A percentile compares a stretch with the other conserved stretches of the same genome.
phyloP scores from a whole-genome alignment of 345 rosid species.

The Hevea brasiliensis region DNA sequence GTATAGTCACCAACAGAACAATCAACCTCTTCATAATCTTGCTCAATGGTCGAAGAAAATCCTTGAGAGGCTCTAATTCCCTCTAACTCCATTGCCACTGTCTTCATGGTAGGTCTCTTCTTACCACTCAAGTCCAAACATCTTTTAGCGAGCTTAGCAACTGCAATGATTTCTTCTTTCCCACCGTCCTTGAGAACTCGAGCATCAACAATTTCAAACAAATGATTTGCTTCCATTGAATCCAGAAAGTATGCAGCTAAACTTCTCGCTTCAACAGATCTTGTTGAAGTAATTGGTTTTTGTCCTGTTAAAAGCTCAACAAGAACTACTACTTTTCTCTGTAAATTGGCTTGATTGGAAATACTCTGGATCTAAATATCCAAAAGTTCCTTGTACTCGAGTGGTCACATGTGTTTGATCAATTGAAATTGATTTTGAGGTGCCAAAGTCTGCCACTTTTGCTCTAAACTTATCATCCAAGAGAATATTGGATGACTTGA shows the following conservation, averaged over 20 bases:
- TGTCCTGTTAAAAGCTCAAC: neutral
- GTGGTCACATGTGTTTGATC: constrained; percentile 1
- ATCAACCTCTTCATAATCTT: neutral
- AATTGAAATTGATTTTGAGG: neutral
- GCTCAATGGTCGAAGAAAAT: neutral
- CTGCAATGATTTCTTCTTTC: neutral
- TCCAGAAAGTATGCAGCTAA: neutral
- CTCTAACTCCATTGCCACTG: neutral
- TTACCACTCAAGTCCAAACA: neutral
- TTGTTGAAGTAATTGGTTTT: neutral
- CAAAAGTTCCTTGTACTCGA: neutral
- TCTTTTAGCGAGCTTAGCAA: neutral
- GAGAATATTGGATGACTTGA: constrained; percentile 6
- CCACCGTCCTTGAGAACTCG: neutral
- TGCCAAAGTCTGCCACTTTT: constrained; percentile 8
- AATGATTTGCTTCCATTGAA: neutral
- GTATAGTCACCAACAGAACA: neutral
- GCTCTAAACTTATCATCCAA: constrained; percentile 7
- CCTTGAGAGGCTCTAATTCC: neutral
- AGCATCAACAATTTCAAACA: neutral
- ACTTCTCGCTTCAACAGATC: neutral
- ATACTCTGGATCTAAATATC: neutral
- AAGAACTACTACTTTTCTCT: neutral
- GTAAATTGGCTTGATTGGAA: neutral
- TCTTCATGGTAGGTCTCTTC: neutral